These are phyloP conservation scores for Coemansia sp. DNA, from an alignment of 192 early-diverging fungal genomes.

Conservation along the genomic window DNA sequence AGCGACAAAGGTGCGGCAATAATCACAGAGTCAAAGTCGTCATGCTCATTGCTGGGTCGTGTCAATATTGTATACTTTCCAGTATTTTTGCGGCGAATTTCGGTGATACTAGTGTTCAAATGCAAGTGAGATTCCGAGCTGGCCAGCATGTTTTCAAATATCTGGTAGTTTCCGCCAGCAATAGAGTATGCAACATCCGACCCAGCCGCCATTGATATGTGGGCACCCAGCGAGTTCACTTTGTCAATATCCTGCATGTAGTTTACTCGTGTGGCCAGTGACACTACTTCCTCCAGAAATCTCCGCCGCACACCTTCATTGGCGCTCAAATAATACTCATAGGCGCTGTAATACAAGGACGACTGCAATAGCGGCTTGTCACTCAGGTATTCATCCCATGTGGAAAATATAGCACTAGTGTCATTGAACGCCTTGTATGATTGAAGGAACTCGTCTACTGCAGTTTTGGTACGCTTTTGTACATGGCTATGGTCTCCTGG, in stretches of 20 bases:
- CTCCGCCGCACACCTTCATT: conserved; percentile 5
- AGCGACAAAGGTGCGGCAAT: conserved; percentile 28
- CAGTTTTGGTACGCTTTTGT: conserved; percentile 11
- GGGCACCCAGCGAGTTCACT: conserved; percentile 23
- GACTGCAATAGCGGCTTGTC: conserved; percentile 13
- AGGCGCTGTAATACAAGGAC: conserved; percentile 24
- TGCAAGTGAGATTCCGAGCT: conserved; percentile 14
- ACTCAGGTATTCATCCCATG: conserved; percentile 29
- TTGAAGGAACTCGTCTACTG: conserved; percentile 32
- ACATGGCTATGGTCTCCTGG: conserved; percentile 11
- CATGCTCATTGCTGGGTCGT: not conserved
- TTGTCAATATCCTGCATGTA: conserved; percentile 36
- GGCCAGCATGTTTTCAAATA: conserved; percentile 20
- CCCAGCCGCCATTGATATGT: conserved; percentile 34
- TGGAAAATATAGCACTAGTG: conserved; percentile 5
- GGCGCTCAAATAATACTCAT: conserved; percentile 18
- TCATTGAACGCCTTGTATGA: conserved; percentile 19
- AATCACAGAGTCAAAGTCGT: conserved; percentile 21
- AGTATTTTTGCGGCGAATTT: not conserved
- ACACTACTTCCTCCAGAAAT: conserved; percentile 25
- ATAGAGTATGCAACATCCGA: conserved; percentile 27
- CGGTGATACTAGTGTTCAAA: conserved; percentile 8
- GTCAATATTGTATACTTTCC: not conserved
- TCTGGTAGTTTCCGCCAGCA: conserved; percentile 35
- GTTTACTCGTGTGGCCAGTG: conserved; percentile 34